phyloP scores from a whole-genome alignment of 1,284 basidiomycete species.

The Austroboletus rostrupii region DNA sequence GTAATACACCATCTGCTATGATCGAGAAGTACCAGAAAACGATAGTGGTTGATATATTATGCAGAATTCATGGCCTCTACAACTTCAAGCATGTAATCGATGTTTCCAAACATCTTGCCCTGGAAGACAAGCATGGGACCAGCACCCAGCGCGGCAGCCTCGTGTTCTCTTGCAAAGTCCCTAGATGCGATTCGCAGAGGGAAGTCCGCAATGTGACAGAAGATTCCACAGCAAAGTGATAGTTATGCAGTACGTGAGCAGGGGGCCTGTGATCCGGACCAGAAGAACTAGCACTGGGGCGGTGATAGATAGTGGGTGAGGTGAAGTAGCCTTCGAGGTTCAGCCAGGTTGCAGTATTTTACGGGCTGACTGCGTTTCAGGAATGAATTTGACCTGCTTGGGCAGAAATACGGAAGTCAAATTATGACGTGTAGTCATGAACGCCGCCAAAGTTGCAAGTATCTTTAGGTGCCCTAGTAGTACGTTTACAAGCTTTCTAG shows the following conservation, averaged over 20 bases:
- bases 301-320: neutral
- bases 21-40: neutral
- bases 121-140: conserved; percentile 14
- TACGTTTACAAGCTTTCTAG: too few species aligned
- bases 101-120: conserved; percentile 21
- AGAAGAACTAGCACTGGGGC: conserved; percentile 13
- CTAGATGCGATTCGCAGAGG: conserved; percentile 12
- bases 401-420: too few species aligned
- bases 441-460: too few species aligned
- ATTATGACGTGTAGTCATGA: too few species aligned
- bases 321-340: neutral
- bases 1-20: conserved; percentile 15
- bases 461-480: too few species aligned
- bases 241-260: conserved; percentile 1
- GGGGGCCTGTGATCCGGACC: neutral
- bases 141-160: conserved; percentile 25
- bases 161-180: conserved; percentile 1
- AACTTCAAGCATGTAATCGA: conserved; percentile 18
- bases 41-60: conserved; percentile 4
- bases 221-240: conserved; percentile 4
- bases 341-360: too few species aligned
- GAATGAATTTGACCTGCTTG: too few species aligned
- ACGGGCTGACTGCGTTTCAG: too few species aligned
- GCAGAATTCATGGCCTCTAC: conserved; percentile 15
- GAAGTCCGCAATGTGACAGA: conserved; percentile 4